Evolutionary conservation across 768 basidiomycete genomes (phyloP).

Genomic region (Boletus reticulatus): DNA sequence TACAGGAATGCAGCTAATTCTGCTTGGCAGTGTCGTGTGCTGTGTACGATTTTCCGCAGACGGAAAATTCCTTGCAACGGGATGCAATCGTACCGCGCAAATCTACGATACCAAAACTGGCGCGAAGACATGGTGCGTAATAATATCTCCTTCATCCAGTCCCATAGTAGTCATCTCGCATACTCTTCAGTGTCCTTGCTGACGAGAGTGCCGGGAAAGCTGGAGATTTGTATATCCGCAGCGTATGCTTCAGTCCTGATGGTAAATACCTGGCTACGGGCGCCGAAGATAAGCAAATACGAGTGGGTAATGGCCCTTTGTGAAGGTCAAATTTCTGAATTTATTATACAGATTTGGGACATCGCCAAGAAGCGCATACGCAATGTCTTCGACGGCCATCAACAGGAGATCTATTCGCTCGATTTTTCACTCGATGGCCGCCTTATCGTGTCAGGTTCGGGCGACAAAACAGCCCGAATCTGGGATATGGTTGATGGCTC

Average conservation of each 20-base stretch:
- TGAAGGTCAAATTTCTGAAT: conserved; percentile 2
- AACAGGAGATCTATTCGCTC: conserved; percentile 91
- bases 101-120: conserved; percentile 94
- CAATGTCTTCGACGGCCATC: conserved; percentile 83
- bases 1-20: conserved; percentile 5
- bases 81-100: conserved; percentile 94
- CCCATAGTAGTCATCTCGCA: conserved; percentile 8
- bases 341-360: conserved; percentile 78
- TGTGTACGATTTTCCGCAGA: conserved; percentile 95
- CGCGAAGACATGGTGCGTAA: conserved; percentile 71
- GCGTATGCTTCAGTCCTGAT: conserved; percentile 76
- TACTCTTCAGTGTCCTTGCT: conserved; percentile 56
- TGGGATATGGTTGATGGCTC: conserved; percentile 54
- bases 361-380: conserved; percentile 77
- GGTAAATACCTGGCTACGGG: conserved; percentile 73
- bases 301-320: conserved; percentile 48
- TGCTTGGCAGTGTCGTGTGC: conserved; percentile 62
- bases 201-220: conserved; percentile 73
- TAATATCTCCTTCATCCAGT: neutral
- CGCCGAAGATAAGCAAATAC: conserved; percentile 90
- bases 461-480: conserved; percentile 68
- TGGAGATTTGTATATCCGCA: conserved; percentile 87
- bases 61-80: conserved; percentile 89
- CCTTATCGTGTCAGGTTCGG: conserved; percentile 86
- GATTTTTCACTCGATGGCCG: conserved; percentile 88